Base-by-base conservation (phyloP, 345 rosid species). In the Gossypium bickii region DNA sequence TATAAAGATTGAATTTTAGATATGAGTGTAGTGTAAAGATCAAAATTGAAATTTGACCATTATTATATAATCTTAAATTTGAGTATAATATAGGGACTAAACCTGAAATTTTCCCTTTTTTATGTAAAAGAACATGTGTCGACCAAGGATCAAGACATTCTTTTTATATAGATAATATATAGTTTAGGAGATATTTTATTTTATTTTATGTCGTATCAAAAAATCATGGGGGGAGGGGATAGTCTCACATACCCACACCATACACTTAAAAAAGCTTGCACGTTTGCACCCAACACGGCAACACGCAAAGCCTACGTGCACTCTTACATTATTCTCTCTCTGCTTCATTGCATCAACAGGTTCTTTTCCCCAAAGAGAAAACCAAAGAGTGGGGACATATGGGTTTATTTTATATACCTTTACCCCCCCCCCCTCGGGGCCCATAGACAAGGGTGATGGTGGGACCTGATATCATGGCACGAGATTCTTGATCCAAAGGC, bases 261-360 rank as follows among this genome's bases (percentile, higher is more conserved):
- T 48, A 66, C 41, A 34, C 70, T 67, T 55, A 2, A 67, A 67
- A 67, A 56, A 56, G 71, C 71, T 67, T 67, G 71, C 56, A 67
- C 71, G 71, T 67, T 67, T 67, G 71, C 71, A 22, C 10, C 71
- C 71, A 45, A 47, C 56, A 47, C 38, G 71, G 56, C 41, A 67
- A 67, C 71, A 67, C 71, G 71, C 71, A 87, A 87, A 56, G 12
- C 58, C 58, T 55, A 55, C 87, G 76, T 79, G 78, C 82, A 79
- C 76, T 76, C 82, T 66, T 79, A 22, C 79, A 70, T 87, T 83
- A 83, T 83, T 85, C 84, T 75, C 12, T 68, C 64, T 38, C 77
- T 20, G 47, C 67, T 59, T 69, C 61, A 8, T 65, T 47, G 17
- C 10, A 43, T 44, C 24, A 55, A n/a, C 60, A 56, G 55, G 12